phyloP scores from a whole-genome alignment of 164 flowering plant genomes.

The Chloranthus sessilifolius region DNA sequence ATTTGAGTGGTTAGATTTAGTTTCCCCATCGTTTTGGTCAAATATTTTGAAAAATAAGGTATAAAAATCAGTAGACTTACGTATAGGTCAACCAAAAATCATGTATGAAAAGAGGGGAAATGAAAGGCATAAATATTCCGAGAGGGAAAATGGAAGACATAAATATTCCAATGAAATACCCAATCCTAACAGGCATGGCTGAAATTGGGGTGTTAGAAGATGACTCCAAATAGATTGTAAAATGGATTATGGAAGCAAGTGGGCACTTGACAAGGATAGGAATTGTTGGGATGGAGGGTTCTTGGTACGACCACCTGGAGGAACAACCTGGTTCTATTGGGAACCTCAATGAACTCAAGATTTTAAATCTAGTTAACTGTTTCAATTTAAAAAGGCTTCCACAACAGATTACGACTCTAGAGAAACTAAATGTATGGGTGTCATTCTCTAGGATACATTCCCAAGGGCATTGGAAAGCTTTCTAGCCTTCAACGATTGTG shows the following conservation, averaged over 20 bases:
- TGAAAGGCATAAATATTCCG: too few relatives aligned
- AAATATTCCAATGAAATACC: background rate
- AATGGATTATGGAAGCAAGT: background rate
- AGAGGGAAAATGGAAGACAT: background rate
- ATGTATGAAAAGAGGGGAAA: too few relatives aligned
- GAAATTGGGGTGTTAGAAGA: background rate
- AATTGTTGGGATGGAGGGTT: conserved; percentile 3
- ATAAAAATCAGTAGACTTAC: too few relatives aligned
- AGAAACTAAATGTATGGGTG: conserved; percentile 3
- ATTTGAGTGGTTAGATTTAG: too few relatives aligned
- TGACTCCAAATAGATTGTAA: background rate
- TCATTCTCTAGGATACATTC: background rate
- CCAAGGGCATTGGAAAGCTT: conserved; percentile 1
- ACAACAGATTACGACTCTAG: background rate
- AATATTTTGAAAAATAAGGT: too few relatives aligned
- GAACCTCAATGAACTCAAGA: conserved; percentile 3
- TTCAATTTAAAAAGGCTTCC: conserved; percentile 2
- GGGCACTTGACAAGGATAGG: background rate
- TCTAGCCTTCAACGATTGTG: background rate
- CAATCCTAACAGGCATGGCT: background rate
- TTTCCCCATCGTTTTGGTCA: too few relatives aligned
- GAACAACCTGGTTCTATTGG: background rate
- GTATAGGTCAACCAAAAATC: too few relatives aligned
- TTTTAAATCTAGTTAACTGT: background rate
- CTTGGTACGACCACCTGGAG: background rate